Conservation (phyloP, 805 yeast species). For the Candida ascalaphidarum region DNA sequence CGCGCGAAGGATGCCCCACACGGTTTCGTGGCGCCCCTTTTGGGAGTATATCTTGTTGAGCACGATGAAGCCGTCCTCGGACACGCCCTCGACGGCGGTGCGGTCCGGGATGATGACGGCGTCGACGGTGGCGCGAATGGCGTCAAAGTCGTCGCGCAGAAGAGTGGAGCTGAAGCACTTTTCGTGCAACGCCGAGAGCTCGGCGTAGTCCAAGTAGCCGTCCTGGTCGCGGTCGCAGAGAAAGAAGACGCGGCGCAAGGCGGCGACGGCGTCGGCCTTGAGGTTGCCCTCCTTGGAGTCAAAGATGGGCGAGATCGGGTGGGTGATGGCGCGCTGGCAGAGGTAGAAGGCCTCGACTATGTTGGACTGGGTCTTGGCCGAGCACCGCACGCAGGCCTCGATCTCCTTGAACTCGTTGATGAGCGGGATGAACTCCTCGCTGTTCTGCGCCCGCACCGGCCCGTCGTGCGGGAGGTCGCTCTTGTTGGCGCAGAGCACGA, state of each 20-base stretch:
- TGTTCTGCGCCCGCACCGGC: conserved; percentile 34
- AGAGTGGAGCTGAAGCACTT: conserved; percentile 59
- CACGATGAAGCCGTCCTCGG: conserved; percentile 66
- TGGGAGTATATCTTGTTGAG: conserved; percentile 81
- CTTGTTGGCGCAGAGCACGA: conserved; percentile 85
- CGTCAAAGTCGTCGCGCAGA: conserved; percentile 24
- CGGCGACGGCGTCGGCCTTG: conserved; percentile 69
- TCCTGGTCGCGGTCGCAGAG: conserved; percentile 88
- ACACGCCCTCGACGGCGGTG: conserved; percentile 41
- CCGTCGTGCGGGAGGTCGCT: conserved; percentile 44
- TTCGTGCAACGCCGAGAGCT: conserved; percentile 59
- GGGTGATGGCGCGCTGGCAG: conserved; percentile 88
- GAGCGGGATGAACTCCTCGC: conserved; percentile 80
- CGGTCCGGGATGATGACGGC: conserved; percentile 22
- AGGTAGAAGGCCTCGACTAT: conserved; percentile 88
- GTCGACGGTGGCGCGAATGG: conserved; percentile 24
- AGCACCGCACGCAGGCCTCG: conserved; percentile 83
- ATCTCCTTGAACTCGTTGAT: conserved; percentile 89
- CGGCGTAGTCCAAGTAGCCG: conserved; percentile 65
- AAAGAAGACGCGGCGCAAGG: conserved; percentile 74
- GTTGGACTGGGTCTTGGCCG: conserved; percentile 77
- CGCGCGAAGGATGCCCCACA: conserved; percentile 88
- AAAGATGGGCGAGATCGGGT: conserved; percentile 86
- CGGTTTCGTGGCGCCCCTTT: conserved; percentile 90
- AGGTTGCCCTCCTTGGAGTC: conserved; percentile 84